Evolutionary conservation across 495 filamentous ascomycete species (phyloP).

Genomic region (Neurospora africana): DNA sequence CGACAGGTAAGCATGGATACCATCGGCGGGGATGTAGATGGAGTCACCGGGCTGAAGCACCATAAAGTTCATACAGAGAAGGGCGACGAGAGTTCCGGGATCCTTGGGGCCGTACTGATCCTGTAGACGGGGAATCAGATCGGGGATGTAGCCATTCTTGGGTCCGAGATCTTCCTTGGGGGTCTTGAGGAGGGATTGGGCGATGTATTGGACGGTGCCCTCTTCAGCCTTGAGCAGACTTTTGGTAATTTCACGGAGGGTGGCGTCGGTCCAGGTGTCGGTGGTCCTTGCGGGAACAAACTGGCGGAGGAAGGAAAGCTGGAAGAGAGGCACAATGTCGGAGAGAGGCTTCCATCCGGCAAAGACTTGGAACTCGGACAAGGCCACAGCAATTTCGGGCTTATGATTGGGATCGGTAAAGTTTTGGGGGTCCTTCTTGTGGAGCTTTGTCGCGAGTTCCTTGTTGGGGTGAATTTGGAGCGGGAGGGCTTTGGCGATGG

Average conservation of each 20-base stretch:
- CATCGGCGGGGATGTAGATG: conserved; percentile 67
- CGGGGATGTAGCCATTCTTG: conserved; percentile 40
- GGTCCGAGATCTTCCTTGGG: conserved; percentile 26
- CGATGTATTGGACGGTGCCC: conserved; percentile 37
- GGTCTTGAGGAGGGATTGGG: conserved; percentile 38
- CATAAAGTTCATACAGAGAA: conserved; percentile 67
- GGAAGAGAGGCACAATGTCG: conserved; percentile 51
- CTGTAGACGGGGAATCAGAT: conserved; percentile 52
- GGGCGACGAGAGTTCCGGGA: conserved; percentile 52
- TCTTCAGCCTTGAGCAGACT: conserved; percentile 45
- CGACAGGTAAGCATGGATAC: conserved; percentile 66
- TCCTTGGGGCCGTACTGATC: conserved; percentile 53
- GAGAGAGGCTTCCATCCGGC: conserved; percentile 60
- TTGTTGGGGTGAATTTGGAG: conserved; percentile 76
- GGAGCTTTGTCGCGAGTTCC: conserved; percentile 49
- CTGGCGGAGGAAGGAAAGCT: conserved; percentile 30
- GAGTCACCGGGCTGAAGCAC: conserved; percentile 53
- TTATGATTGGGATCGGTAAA: conserved; percentile 72
- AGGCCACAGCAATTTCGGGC: conserved; percentile 69
- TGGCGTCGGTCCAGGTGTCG: conserved; percentile 44
- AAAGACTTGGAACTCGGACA: conserved; percentile 71
- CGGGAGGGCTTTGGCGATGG: conserved; percentile 66
- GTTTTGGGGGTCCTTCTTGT: conserved; percentile 50
- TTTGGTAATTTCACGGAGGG: conserved; percentile 48
- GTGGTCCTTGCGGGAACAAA: conserved; percentile 37